These are phyloP conservation scores for Trametes cingulata DNA, from an alignment of 768 basidiomycete genomes.

Conservation along the genomic window DNA sequence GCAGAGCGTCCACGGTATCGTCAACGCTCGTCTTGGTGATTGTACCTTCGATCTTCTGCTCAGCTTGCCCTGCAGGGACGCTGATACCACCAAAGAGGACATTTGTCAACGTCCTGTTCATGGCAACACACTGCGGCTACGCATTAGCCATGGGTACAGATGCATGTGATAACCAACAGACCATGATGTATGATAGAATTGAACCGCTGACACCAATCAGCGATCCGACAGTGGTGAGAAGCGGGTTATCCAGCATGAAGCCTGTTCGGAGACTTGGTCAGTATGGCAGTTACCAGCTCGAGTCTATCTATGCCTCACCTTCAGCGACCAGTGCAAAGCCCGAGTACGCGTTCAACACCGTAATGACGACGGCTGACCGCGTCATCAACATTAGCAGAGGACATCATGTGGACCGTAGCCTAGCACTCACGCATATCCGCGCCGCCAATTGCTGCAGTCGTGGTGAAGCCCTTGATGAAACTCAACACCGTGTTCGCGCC, in stretches of 20 bases:
- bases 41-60: constrained; percentile 79
- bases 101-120: constrained; percentile 86
- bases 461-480: constrained; percentile 85
- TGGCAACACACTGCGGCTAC: constrained; percentile 73
- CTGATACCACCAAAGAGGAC: constrained; percentile 89
- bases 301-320: constrained; percentile 40
- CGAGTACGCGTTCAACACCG: constrained; percentile 87
- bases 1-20: constrained; percentile 75
- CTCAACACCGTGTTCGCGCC: constrained; percentile 73
- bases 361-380: constrained; percentile 78
- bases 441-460: constrained; percentile 89
- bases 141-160: neutral
- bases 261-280: constrained; percentile 39
- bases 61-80: constrained; percentile 47
- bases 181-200: constrained; percentile 93
- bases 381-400: neutral
- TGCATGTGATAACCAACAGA: constrained; percentile 29
- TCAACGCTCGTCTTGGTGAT: constrained; percentile 79
- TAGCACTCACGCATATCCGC: constrained; percentile 86
- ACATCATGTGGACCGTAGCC: neutral
- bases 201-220: constrained; percentile 90
- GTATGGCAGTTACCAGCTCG: neutral
- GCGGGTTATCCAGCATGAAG: constrained; percentile 87
- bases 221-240: constrained; percentile 81
- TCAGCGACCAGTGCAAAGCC: constrained; percentile 91